Conservation (phyloP, 2,329 filamentous ascomycete genomes). For the Fusarium siculi region DNA sequence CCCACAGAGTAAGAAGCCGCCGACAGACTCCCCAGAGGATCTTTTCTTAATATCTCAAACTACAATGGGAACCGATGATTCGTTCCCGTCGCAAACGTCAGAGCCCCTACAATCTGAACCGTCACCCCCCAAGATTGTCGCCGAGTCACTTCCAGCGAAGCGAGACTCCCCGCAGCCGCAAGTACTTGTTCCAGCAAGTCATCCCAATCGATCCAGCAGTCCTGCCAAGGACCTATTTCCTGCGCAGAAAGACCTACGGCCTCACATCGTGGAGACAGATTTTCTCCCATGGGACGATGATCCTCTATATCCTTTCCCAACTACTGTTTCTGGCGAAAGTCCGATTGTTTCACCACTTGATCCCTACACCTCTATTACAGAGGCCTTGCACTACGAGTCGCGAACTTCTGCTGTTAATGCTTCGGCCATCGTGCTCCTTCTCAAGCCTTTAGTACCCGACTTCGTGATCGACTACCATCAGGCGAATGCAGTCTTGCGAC, state of each 20-base stretch:
- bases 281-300: slow-evolving; percentile 69
- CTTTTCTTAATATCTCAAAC: slow-evolving; percentile 60
- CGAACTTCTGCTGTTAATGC: slow-evolving; percentile 67
- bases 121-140: slow-evolving; percentile 17
- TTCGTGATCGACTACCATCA: slow-evolving; percentile 66
- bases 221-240: slow-evolving; percentile 42
- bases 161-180: slow-evolving; percentile 14
- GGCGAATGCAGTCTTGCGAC: slow-evolving; percentile 65
- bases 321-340: slow-evolving; percentile 14
- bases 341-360: slow-evolving; percentile 57
- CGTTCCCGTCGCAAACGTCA: slow-evolving; percentile 46
- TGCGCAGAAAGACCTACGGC: slow-evolving; percentile 53
- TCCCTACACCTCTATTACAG: slow-evolving; percentile 64
- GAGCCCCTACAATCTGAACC: slow-evolving; percentile 43
- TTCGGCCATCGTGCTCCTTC: slow-evolving; percentile 68
- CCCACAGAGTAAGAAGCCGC: neutral
- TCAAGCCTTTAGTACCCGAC: slow-evolving; percentile 66
- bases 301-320: slow-evolving; percentile 63
- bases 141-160: slow-evolving; percentile 1
- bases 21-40: slow-evolving; percentile 51
- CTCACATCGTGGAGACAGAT: slow-evolving; percentile 64
- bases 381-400: slow-evolving; percentile 66
- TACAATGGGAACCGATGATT: slow-evolving; percentile 52
- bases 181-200: slow-evolving; percentile 29
- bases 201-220: slow-evolving; percentile 34